Evolutionary conservation across 2,329 filamentous ascomycete genomes (phyloP), one percentile per base, ranked within the genome.

Genomic region (Hypomyces rosellus): DNA sequence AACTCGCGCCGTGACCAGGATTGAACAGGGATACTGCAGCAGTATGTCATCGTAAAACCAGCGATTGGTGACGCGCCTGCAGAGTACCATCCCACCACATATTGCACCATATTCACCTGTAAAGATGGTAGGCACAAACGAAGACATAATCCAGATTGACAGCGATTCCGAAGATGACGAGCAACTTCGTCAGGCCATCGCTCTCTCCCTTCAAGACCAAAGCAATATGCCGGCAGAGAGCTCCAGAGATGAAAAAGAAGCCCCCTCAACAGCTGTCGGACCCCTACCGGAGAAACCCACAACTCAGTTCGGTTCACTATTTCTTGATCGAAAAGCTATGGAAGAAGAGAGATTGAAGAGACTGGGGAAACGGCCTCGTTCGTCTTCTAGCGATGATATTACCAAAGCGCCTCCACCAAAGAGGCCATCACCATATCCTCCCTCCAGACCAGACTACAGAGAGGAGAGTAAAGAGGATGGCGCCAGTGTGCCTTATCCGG

Each of bases 321-420:
- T 78, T 3, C 67, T 95, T 1, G 80, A 96, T 69, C 80, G 91
- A 34, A 89, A 84, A 66, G 79, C 82, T 47, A 93, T 96, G 89
- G 92, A 96, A 65, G 75, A 84, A 60, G 89, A 95, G 63, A 82
- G 92, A 38, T 76, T 95, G 13, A 84, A 81, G 18, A 79, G 91
- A 57, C 66, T 83, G 37, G 75, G 76, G 40, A 88, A 91, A 65
- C 77, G 64, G 34, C 62, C 55, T 44, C 59, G 64, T 41, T 50
- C 56, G 25, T 45, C 56, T 34, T 52, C 54, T 22, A 60, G 62
- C 16, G 58, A 62, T 45, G 61, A 64, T 52, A 54, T 59, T 16
- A 61, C 59, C 14, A 63, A 67, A 38, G 53, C 60, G 34, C 63
- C 63, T 22, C 59, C 61, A 12, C 52, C 64, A 37, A 65, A 63